A percentile compares a stretch with the other conserved stretches of the same genome.
Conservation (phyloP, 768 basidiomycete genomes). For the Coprinopsis sp. region DNA sequence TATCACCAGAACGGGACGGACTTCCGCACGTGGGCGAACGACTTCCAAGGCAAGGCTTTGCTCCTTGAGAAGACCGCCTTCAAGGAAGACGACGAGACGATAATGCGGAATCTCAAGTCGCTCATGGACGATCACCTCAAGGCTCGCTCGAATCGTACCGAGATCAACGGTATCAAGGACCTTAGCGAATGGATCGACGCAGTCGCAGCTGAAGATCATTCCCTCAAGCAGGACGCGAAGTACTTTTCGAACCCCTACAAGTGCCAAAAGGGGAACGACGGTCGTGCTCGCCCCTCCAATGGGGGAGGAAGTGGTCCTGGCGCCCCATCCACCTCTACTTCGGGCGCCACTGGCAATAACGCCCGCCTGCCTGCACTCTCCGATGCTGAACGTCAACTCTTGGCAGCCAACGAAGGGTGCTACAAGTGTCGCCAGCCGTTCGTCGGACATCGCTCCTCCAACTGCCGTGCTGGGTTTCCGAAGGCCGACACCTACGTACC, state of each 20-base stretch:
- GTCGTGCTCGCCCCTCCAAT: too few relatives aligned
- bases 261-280: too few relatives aligned
- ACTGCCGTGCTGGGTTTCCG: not conserved
- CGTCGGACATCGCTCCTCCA: not conserved
- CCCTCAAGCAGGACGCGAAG: not conserved
- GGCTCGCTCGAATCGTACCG: not conserved
- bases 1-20: too few relatives aligned
- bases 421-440: not conserved
- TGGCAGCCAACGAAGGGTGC: constrained; percentile 1
- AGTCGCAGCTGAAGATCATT: not conserved
- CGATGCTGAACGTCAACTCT: not conserved
- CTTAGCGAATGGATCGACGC: not conserved
- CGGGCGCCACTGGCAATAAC: not conserved
- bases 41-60: too few relatives aligned
- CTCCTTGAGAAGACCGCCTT: too few relatives aligned
- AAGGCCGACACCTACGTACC: not conserved
- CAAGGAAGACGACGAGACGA: too few relatives aligned
- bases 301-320: not conserved
- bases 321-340: not conserved
- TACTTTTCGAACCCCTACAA: too few relatives aligned
- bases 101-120: too few relatives aligned
- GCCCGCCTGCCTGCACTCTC: not conserved
- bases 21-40: too few relatives aligned
- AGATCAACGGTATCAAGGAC: not conserved
- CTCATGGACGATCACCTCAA: not conserved